phyloP scores from a whole-genome alignment of 2,329 filamentous ascomycete species.

The Aspergillus awamori region DNA sequence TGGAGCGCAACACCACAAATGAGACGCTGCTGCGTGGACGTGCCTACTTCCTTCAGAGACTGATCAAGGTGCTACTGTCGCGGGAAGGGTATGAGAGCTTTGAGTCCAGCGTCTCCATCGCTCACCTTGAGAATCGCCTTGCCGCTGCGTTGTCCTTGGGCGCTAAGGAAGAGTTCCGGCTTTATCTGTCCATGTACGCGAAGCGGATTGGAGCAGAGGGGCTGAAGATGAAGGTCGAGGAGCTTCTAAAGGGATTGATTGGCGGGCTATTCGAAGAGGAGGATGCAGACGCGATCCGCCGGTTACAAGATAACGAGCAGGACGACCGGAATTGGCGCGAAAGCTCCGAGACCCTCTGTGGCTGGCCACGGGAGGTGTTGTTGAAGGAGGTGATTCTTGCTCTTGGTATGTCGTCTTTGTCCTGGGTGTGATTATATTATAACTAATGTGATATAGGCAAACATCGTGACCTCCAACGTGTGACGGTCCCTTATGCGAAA shows the following conservation, averaged over 20 bases:
- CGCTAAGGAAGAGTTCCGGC: slow-evolving; percentile 86
- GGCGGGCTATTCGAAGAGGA: slow-evolving; percentile 68
- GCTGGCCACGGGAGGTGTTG: slow-evolving; percentile 85
- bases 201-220: slow-evolving; percentile 93
- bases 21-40: slow-evolving; percentile 90
- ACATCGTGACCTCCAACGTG: slow-evolving; percentile 88
- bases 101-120: slow-evolving; percentile 87
- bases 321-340: slow-evolving; percentile 52
- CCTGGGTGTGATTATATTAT: background rate
- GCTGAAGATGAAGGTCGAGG: slow-evolving; percentile 84
- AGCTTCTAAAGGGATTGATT: slow-evolving; percentile 79
- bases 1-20: slow-evolving; percentile 92
- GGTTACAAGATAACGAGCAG: slow-evolving; percentile 34
- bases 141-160: slow-evolving; percentile 84
- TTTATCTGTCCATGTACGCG: slow-evolving; percentile 98
- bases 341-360: slow-evolving; percentile 72
- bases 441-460: slow-evolving; percentile 66
- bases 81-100: slow-evolving; percentile 91
- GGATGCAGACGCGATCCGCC: slow-evolving; percentile 44
- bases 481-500: slow-evolving; percentile 93
- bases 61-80: slow-evolving; percentile 85
- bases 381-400: slow-evolving; percentile 90
- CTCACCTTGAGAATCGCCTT: slow-evolving; percentile 91
- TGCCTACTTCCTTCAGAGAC: slow-evolving; percentile 84
- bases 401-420: slow-evolving; percentile 65